phyloP scores from a whole-genome alignment of 805 yeast species.

The Tetrapisispora pingtungensis region DNA sequence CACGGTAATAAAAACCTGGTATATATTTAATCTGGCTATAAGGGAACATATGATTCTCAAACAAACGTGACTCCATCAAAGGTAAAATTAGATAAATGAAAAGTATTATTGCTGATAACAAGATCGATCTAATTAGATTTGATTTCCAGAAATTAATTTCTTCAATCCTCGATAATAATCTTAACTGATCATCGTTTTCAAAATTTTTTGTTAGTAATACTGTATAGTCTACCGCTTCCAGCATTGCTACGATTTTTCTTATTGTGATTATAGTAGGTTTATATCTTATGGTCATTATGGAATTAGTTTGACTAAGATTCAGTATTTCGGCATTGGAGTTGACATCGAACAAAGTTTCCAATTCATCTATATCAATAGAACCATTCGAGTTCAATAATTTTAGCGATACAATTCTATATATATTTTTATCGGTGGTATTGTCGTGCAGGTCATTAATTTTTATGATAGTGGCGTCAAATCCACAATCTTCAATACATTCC shows the following conservation, averaged over 20 bases:
- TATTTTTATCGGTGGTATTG: neutral
- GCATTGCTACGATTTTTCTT: conserved; percentile 45
- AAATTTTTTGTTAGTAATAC: conserved; percentile 38
- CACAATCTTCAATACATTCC: conserved; percentile 62
- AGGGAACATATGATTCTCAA: conserved; percentile 28
- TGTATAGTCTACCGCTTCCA: conserved; percentile 43
- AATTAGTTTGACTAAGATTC: conserved; percentile 3
- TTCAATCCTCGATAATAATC: conserved; percentile 52
- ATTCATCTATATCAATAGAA: neutral
- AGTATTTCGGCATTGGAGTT: neutral
- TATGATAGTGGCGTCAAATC: conserved; percentile 46
- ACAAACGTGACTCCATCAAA: conserved; percentile 22
- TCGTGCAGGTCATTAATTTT: neutral
- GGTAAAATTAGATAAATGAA: conserved; percentile 40
- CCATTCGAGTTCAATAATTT: neutral
- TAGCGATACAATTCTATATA: neutral
- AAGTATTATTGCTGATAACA: conserved; percentile 57
- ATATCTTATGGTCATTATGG: conserved; percentile 32
- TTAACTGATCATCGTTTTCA: conserved; percentile 60
- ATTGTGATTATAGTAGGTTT: conserved; percentile 47
- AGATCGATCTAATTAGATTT: conserved; percentile 41
- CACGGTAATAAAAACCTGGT: conserved; percentile 22
- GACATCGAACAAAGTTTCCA: neutral
- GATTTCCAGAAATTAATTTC: conserved; percentile 66
- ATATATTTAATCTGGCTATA: conserved; percentile 13